Evolutionary conservation across 2,329 filamentous ascomycete species (phyloP), one percentile per base, ranked within the genome.

Genomic region (Hymenotorrendiella dingleyae): DNA sequence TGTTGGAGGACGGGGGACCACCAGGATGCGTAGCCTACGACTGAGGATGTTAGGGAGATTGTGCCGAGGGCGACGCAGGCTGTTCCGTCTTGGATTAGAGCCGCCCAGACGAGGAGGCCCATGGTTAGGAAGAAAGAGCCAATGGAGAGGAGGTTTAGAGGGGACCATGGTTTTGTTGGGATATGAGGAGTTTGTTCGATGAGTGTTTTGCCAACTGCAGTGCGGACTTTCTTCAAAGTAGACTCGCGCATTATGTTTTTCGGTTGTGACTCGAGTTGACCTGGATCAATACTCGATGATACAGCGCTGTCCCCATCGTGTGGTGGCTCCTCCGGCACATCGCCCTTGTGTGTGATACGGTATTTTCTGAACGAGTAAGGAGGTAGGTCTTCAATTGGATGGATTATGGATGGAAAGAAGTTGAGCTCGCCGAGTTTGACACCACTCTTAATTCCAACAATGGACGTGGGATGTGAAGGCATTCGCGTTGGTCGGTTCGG

Each of bases 371-470:
- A 75, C 12, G 64, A 60, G 44, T 72, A 75, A 2, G 70, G 58
- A 3, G 63, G 61, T 14, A 73, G 53, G 5, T 70, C 63, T 33
- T 76, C 73, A 16, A 78, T 67, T 4, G 71, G 72, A 39, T 77
- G 73, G 43, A 81, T 70, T 48, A 80, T 74, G 50, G 77, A 77
- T 29, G 77, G 73, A 51, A 81, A 81, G 64, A 78, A 80, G 42
- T 77, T 76, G 4, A 80, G 69, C 1, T 72, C 69, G 42, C 72
- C 68, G 21, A 78, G 67, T 2, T 68, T 64, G 3, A 70, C 72
- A 36, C 77, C 78, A 46, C 70, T 76, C 49, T 74, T 69, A 7
- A 80, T 74, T n/a, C 77, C 77, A 1, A 72, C 70, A 55, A 80
- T 73, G 40, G 70, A 70, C 29, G 74, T 74, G 12, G 67, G 64